A percentile compares a stretch with the other conserved stretches of the same genome.
Evolutionary conservation across 2,329 filamentous ascomycete genomes (phyloP).

Genomic region (Annulohypoxylon truncatum): DNA sequence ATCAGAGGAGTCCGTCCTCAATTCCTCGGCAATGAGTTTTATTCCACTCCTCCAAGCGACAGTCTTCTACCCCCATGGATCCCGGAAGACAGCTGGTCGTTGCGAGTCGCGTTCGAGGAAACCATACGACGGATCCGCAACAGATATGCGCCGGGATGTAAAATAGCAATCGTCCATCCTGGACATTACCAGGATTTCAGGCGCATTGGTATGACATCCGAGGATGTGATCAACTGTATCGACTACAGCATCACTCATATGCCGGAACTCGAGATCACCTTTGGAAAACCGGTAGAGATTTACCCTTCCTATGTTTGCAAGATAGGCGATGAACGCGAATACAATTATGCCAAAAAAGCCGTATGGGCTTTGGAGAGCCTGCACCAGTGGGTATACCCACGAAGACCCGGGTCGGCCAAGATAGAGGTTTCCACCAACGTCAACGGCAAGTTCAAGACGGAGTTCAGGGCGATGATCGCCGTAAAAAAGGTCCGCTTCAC

Average conservation of each 20-base stretch:
- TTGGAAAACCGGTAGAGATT: background rate
- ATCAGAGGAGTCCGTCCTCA: background rate
- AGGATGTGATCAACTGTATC: constrained; percentile 5
- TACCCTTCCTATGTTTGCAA: background rate
- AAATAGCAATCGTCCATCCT: constrained; percentile 13
- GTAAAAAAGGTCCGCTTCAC: too few relatives aligned
- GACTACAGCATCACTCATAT: constrained; percentile 20
- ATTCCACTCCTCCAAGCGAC: too few relatives aligned
- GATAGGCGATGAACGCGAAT: too few relatives aligned
- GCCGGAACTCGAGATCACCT: too few relatives aligned
- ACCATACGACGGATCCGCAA: background rate
- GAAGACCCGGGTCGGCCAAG: background rate
- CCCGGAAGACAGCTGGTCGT: background rate
- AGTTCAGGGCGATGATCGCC: background rate
- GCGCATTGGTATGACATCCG: constrained; percentile 12
- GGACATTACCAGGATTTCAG: constrained; percentile 13
- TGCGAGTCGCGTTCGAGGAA: background rate
- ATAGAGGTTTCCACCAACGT: background rate
- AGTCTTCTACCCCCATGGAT: too few relatives aligned
- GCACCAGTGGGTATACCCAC: background rate
- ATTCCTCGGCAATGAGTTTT: too few relatives aligned
- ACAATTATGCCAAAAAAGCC: constrained; percentile 6
- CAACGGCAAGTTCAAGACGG: background rate
- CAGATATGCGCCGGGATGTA: background rate
- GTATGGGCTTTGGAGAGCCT: constrained; percentile 16